These are phyloP conservation scores for Talaromyces ruber DNA, from an alignment of 495 filamentous ascomycete species.

Conservation along the genomic window DNA sequence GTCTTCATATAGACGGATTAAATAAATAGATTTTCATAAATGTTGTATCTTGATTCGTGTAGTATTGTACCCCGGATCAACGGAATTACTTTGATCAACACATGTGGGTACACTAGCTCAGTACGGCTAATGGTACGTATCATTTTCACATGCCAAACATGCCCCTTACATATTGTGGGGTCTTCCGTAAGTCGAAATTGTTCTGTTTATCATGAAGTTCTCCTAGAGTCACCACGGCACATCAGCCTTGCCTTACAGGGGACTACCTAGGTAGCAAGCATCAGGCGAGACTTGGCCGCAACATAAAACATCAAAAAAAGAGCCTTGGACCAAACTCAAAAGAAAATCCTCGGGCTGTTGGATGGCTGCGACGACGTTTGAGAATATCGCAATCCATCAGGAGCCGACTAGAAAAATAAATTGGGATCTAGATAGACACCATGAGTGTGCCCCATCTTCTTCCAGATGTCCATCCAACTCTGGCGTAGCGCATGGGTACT, in stretches of 20 bases:
- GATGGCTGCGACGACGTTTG: slow-evolving; percentile 36
- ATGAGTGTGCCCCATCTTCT: too few species aligned
- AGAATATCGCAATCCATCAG: slow-evolving; percentile 12
- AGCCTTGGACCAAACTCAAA: slow-evolving; percentile 8
- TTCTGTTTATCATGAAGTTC: too few species aligned
- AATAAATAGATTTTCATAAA: not conserved
- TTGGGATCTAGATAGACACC: too few species aligned
- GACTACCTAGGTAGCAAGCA: too few species aligned
- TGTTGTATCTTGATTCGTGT: not conserved
- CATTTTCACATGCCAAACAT: not conserved
- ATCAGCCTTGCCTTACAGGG: too few species aligned
- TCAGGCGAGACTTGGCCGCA: too few species aligned
- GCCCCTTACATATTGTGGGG: too few species aligned
- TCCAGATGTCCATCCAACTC: too few species aligned
- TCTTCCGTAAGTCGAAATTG: not conserved
- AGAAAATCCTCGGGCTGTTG: slow-evolving; percentile 25
- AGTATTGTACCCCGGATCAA: not conserved
- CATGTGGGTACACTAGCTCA: not conserved
- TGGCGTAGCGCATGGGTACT: too few species aligned
- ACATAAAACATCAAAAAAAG: slow-evolving; percentile 10
- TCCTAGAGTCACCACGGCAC: too few species aligned
- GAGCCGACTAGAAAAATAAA: not conserved
- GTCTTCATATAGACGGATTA: not conserved
- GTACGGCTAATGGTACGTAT: not conserved
- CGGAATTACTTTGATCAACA: not conserved